Evolutionary conservation across 2,329 filamentous ascomycete genomes (phyloP).

Genomic region (Myriosclerotinia duriaeana): DNA sequence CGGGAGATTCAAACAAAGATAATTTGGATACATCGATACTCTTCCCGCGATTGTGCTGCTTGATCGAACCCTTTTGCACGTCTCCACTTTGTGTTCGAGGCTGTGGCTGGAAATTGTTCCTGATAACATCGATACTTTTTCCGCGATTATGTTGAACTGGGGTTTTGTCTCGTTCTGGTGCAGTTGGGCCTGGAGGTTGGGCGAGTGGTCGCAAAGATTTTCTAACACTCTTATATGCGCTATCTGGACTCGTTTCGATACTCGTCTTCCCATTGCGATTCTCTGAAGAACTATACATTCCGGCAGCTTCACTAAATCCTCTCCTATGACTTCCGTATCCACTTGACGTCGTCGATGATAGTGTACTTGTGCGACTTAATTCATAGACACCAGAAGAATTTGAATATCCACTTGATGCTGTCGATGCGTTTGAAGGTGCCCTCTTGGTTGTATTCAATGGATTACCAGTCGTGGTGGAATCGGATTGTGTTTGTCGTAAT

Average conservation of each 20-base stretch:
- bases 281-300: conserved; percentile 52
- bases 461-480: conserved; percentile 41
- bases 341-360: conserved; percentile 71
- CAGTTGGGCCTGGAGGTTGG: conserved; percentile 57
- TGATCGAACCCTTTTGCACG: conserved; percentile 53
- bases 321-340: conserved; percentile 64
- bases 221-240: conserved; percentile 69
- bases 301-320: conserved; percentile 70
- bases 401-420: conserved; percentile 68
- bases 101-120: conserved; percentile 47
- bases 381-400: conserved; percentile 50
- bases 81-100: conserved; percentile 58
- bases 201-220: conserved; percentile 75
- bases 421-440: conserved; percentile 69
- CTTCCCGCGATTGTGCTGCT: conserved; percentile 38
- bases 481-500: conserved; percentile 57
- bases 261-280: conserved; percentile 46
- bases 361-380: conserved; percentile 64
- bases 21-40: conserved; percentile 26
- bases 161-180: conserved; percentile 42
- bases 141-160: conserved; percentile 41
- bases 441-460: conserved; percentile 44
- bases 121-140: conserved; percentile 62
- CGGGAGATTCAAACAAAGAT: conserved; percentile 23
- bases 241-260: conserved; percentile 53